These are phyloP conservation scores for Venturia effusa DNA, from an alignment of 2,329 filamentous ascomycete species.

Conservation along the genomic window DNA sequence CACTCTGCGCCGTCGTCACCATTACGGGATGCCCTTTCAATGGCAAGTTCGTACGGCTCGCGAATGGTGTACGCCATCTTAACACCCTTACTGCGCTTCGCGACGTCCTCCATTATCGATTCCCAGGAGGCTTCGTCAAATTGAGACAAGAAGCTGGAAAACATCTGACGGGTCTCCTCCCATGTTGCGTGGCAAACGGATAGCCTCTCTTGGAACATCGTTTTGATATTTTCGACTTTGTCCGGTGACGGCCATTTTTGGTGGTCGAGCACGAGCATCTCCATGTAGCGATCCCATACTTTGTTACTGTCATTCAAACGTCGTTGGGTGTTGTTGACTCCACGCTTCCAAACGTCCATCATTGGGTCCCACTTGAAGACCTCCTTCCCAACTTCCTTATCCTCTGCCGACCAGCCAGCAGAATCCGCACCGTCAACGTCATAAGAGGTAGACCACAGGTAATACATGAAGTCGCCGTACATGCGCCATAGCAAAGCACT, in stretches of 20 bases:
- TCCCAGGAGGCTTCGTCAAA: conserved; percentile 65
- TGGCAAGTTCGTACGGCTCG: conserved; percentile 56
- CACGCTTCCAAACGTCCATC: conserved; percentile 60
- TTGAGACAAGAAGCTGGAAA: conserved; percentile 62
- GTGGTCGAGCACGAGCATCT: conserved; percentile 59
- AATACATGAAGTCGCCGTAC: conserved; percentile 70
- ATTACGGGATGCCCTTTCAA: conserved; percentile 47
- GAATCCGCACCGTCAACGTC: conserved; percentile 37
- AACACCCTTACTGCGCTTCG: conserved; percentile 50
- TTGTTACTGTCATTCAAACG: conserved; percentile 66
- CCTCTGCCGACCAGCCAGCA: conserved; percentile 47
- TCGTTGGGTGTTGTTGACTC: conserved; percentile 60
- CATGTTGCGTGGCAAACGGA: conserved; percentile 59
- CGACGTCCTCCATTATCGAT: conserved; percentile 58
- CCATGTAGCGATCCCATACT: conserved; percentile 70
- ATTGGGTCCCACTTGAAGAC: conserved; percentile 59
- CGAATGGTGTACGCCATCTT: conserved; percentile 54
- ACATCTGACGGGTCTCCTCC: conserved; percentile 63
- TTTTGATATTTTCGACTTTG: conserved; percentile 52
- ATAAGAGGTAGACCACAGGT: conserved; percentile 55
- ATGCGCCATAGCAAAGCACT: conserved; percentile 65
- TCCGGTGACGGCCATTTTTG: conserved; percentile 43
- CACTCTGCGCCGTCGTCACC: conserved; percentile 48
- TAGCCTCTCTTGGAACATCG: conserved; percentile 60
- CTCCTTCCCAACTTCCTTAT: conserved; percentile 57